Evolutionary conservation across 495 filamentous ascomycete species (phyloP).

Genomic region (Cercophora sp.): DNA sequence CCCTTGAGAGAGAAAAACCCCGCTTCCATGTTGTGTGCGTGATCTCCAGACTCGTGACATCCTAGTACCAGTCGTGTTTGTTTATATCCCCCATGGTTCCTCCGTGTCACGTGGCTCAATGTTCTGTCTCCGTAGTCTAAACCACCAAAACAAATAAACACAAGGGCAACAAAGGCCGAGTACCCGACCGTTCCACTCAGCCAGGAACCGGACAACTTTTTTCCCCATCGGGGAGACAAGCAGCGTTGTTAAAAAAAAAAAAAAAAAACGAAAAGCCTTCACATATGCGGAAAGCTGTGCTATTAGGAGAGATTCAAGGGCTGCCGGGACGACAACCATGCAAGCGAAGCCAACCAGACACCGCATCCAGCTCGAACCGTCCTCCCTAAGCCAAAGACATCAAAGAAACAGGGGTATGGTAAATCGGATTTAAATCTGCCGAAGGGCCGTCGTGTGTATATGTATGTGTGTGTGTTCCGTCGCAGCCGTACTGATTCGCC

Average conservation of each 20-base stretch:
- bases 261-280: background rate
- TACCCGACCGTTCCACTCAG: no score
- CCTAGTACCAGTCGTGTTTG: slow-evolving; percentile 1
- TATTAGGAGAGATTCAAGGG: slow-evolving; percentile 15
- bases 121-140: slow-evolving; percentile 1
- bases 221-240: background rate
- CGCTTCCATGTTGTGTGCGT: background rate
- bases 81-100: background rate
- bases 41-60: slow-evolving; percentile 4
- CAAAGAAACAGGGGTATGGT: no score
- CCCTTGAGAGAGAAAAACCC: no score
- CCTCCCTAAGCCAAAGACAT: slow-evolving; percentile 1
- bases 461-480: no score
- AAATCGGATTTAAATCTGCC: no score
- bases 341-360: slow-evolving; percentile 26
- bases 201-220: slow-evolving; percentile 10
- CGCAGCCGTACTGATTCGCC: no score
- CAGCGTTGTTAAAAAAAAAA: slow-evolving; percentile 3
- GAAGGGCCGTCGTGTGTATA: no score
- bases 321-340: slow-evolving; percentile 18
- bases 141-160: background rate
- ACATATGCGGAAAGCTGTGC: slow-evolving; percentile 2
- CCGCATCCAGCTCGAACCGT: slow-evolving; percentile 22
- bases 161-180: background rate
- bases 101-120: slow-evolving; percentile 1